Base-by-base conservation (phyloP, 495 filamentous ascomycete species). In the Chaetomidium leptoderma region DNA sequence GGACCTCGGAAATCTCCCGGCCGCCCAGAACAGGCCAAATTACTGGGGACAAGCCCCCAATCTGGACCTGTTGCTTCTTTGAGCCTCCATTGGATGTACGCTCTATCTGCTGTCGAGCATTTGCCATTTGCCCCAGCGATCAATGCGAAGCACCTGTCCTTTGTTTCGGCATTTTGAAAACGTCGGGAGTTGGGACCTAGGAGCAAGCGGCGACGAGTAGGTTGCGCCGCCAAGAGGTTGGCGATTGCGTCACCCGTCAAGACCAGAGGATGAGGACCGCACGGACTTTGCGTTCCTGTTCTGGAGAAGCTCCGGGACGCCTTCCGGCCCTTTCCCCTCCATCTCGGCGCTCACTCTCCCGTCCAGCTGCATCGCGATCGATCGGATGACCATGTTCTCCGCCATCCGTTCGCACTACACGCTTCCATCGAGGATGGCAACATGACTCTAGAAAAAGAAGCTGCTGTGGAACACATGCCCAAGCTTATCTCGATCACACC, bases 1-100 rank as follows among this genome's bases (percentile, higher is more conserved):
- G 54, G 59, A 54, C 59, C 59, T 57, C 17, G 14, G 11, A 21
- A 32, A 30, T 19, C 50, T 23, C 26, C n/a, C 24, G 23, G 6
- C 26, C 11, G 21, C 17, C 24, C 48, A 37, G 24, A n/a, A 27
- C 13, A 26, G 17, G 24, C 14, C 32, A 37, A 27, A 52, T 50
- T 50, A 13, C 27, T 35, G n/a, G 17, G 30, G 11, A 5, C n/a
- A 21, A 32, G 24, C 10, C 19, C 14, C 19, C 52, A 49, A 63
- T 56, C 47, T 57, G 29, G 59, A 11, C 6, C 44, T 17, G 33
- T 30, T 58, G 40, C 32, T 37, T 47, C 21, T 21, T 21, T 30
- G 29, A 26, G n/a, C 9, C 6, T 32, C 29, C 45, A 48, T 48
- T 48, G 45, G 45, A 7, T 32, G 24, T 29, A 2, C 6, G 10